These are phyloP conservation scores for Escovopsis weberi DNA, from an alignment of 2,329 filamentous ascomycete genomes.

Conservation along the genomic window DNA sequence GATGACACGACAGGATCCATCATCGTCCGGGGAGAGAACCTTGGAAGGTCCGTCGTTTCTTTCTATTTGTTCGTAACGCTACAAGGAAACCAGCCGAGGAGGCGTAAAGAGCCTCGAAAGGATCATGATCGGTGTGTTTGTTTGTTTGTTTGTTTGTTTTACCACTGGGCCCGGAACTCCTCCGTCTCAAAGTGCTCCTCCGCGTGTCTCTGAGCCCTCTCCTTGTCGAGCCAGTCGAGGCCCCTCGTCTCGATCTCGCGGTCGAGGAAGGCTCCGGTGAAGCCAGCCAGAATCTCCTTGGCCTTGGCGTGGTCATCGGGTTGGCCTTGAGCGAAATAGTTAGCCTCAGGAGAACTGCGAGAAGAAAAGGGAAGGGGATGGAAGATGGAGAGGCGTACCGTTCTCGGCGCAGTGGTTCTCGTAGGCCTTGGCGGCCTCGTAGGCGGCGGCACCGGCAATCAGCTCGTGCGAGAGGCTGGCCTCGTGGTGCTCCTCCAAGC, in stretches of 20 bases:
- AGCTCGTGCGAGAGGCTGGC: conserved; percentile 17
- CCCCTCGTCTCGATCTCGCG: conserved; percentile 17
- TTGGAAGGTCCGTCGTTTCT: no score
- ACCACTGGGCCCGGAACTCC: background rate
- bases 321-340: conserved; percentile 8
- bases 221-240: conserved; percentile 13
- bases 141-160: no score
- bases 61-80: no score
- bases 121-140: no score
- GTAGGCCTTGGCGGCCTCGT: conserved; percentile 17
- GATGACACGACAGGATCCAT: no score
- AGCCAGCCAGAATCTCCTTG: conserved; percentile 16
- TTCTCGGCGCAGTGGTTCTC: conserved; percentile 15
- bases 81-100: no score
- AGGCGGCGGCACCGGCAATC: conserved; percentile 17
- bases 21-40: no score
- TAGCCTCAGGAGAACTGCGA: background rate
- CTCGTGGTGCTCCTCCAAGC: conserved; percentile 12
- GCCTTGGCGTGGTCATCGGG: conserved; percentile 15
- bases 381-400: conserved; percentile 6
- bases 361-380: background rate
- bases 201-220: conserved; percentile 11
- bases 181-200: background rate
- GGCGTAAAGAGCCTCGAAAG: no score
- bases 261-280: conserved; percentile 16